Conservation (phyloP, 805 yeast genomes). For the Zygoascus biomembranicola region DNA sequence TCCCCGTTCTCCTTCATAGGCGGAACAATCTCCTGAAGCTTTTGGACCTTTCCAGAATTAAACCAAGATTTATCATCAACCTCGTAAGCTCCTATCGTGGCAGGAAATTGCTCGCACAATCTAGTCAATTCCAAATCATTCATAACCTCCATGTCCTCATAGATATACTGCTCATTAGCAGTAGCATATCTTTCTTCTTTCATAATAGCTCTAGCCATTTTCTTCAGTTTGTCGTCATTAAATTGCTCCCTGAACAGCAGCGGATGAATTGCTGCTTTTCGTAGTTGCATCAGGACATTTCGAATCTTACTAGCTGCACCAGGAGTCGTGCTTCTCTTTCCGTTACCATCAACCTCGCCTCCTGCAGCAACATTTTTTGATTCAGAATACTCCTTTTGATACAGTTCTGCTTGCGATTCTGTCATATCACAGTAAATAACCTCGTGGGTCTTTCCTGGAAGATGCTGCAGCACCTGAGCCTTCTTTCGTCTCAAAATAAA, state of each 20-base stretch:
- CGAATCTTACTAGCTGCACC: constrained; percentile 28
- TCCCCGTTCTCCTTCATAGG: constrained; percentile 47
- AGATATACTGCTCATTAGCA: constrained; percentile 70
- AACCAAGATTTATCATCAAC: constrained; percentile 49
- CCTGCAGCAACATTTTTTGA: constrained; percentile 19
- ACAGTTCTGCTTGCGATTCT: constrained; percentile 46
- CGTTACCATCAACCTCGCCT: constrained; percentile 22
- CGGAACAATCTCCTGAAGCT: constrained; percentile 50
- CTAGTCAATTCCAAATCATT: constrained; percentile 79
- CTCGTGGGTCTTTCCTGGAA: constrained; percentile 67
- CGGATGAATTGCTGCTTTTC: constrained; percentile 94
- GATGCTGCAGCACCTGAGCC: constrained; percentile 81
- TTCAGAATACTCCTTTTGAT: constrained; percentile 46
- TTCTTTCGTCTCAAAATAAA: constrained; percentile 88
- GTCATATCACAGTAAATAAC: constrained; percentile 61
- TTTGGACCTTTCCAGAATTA: constrained; percentile 67
- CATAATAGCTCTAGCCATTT: constrained; percentile 76
- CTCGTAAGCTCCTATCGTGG: constrained; percentile 45
- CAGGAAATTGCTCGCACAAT: constrained; percentile 64
- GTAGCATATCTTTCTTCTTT: constrained; percentile 67
- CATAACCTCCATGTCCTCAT: constrained; percentile 94
- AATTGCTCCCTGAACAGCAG: constrained; percentile 65
- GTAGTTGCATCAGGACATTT: constrained; percentile 75
- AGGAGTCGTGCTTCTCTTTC: background rate
- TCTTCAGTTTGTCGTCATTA: constrained; percentile 42